These are phyloP conservation scores for Bipolaris oryzae DNA, from an alignment of 2,329 filamentous ascomycete species.

Conservation along the genomic window DNA sequence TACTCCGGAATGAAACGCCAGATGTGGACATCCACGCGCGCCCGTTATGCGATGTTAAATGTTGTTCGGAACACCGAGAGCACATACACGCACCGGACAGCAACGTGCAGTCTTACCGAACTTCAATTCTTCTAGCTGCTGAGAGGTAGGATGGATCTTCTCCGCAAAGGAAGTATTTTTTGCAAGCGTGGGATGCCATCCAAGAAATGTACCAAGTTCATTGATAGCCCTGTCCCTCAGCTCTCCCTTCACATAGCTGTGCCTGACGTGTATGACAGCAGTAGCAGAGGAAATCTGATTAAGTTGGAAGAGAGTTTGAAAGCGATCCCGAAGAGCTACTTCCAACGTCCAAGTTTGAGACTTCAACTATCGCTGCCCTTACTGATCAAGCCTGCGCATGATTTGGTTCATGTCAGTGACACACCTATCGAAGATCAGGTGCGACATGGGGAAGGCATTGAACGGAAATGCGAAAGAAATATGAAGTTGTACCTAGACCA, in stretches of 20 bases:
- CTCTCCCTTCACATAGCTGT: background rate
- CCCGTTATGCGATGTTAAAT: background rate
- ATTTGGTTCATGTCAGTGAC: conserved; percentile 1
- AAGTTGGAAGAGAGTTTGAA: conserved; percentile 8
- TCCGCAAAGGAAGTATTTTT: background rate
- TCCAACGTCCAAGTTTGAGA: conserved; percentile 1
- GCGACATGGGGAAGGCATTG: background rate
- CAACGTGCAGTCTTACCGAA: background rate
- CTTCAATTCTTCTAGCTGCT: background rate
- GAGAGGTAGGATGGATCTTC: background rate
- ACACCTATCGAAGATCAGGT: conserved; percentile 4
- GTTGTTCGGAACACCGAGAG: background rate
- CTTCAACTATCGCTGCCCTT: background rate
- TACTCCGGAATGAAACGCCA: background rate
- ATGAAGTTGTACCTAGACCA: background rate
- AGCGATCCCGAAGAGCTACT: background rate
- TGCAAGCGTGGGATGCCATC: background rate
- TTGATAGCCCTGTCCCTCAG: background rate
- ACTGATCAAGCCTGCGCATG: background rate
- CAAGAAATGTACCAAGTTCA: background rate
- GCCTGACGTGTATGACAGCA: background rate
- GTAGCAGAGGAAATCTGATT: background rate
- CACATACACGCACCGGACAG: background rate
- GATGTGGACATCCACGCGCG: background rate
- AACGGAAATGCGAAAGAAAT: background rate